These are phyloP conservation scores for Solanum chiquidenum DNA, from an alignment of 257 asterid genomes.

Conservation along the genomic window DNA sequence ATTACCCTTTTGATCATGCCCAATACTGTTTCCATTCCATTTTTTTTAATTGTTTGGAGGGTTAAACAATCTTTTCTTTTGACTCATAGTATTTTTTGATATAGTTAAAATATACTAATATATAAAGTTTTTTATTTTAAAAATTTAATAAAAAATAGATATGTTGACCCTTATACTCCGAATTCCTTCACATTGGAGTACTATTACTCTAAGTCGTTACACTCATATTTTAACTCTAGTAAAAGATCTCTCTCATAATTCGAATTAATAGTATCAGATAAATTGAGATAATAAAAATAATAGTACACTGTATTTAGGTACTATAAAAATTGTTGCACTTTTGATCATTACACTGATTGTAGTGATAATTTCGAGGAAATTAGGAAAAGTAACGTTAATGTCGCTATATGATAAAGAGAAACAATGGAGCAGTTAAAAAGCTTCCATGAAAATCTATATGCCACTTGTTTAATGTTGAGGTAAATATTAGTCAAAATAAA, in stretches of 20 bases:
- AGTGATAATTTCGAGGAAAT: slow-evolving; percentile 40
- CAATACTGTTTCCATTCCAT: too few species aligned
- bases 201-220: neutral
- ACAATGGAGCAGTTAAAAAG: slow-evolving; percentile 49
- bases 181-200: neutral
- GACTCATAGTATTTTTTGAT: neutral
- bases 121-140: neutral
- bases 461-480: slow-evolving; percentile 7
- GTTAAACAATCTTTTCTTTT: neutral
- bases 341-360: neutral
- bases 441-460: slow-evolving; percentile 47
- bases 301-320: neutral
- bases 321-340: neutral
- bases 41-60: neutral
- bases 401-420: slow-evolving; percentile 56
- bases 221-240: neutral
- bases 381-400: slow-evolving; percentile 23
- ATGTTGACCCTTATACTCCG: neutral
- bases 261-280: neutral
- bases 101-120: neutral
- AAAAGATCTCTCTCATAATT: neutral
- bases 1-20: neutral
- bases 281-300: neutral
- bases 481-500: neutral
- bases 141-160: neutral